These are phyloP conservation scores for Pestalotiopsis fici DNA, from an alignment of 2,329 filamentous ascomycete genomes.

Conservation along the genomic window DNA sequence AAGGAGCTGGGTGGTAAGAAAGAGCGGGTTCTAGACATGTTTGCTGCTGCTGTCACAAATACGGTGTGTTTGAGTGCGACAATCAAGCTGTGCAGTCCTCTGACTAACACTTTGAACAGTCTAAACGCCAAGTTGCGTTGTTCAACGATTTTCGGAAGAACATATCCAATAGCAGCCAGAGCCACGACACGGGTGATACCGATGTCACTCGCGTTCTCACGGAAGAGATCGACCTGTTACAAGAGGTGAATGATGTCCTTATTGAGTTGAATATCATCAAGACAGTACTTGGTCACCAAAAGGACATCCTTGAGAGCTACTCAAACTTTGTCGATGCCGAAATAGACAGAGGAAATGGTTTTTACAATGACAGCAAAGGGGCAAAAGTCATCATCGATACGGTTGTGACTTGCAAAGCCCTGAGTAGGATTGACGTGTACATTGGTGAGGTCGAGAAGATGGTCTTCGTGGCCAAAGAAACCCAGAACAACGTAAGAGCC, in stretches of 20 bases:
- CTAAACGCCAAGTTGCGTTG: not conserved
- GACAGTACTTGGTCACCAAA: not conserved
- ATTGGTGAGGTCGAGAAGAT: not conserved
- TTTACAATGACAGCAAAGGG: no score
- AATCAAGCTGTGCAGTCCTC: not conserved
- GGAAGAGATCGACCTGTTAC: not conserved
- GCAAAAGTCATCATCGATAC: not conserved
- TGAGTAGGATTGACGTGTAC: not conserved
- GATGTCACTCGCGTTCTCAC: not conserved
- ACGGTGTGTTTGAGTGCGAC: not conserved
- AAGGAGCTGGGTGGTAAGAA: no score
- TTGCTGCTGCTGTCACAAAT: not conserved
- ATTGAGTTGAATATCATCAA: not conserved
- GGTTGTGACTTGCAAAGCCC: not conserved
- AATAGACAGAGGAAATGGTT: not conserved
- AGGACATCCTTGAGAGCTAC: not conserved
- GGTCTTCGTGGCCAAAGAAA: not conserved
- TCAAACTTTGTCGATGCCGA: not conserved
- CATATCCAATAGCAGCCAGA: not conserved
- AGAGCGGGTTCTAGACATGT: no score
- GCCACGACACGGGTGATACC: not conserved
- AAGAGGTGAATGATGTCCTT: not conserved
- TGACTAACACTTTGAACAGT: not conserved
- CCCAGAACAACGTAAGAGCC: not conserved
- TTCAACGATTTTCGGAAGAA: not conserved